Percentiles rank a stretch among this genome's conserved stretches.
phyloP scores from a whole-genome alignment of 179 eudicot species.

The Drosera spatulata region DNA sequence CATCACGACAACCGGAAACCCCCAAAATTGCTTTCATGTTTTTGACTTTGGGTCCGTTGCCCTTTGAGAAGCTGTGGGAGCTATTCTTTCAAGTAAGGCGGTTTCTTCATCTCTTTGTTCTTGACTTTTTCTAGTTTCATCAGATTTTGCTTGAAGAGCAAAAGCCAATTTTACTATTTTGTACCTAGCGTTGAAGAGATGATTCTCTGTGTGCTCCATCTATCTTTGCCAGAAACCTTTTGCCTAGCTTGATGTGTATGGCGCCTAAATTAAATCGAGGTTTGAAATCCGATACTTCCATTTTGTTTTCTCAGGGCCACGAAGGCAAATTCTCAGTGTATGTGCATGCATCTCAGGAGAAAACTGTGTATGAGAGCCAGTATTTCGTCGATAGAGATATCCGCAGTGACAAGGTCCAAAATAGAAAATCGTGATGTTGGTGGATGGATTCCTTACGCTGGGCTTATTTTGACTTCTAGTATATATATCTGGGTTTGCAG shows the following conservation, averaged over 20 bases:
- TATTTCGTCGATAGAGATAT: constrained; percentile 67
- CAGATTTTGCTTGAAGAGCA: too few relatives aligned
- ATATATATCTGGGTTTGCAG: constrained; percentile 15
- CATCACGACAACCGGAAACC: constrained; percentile 23
- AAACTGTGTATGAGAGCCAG: constrained; percentile 61
- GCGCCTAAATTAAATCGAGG: too few relatives aligned
- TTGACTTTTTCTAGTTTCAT: too few relatives aligned
- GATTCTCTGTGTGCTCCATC: too few relatives aligned
- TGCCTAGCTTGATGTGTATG: too few relatives aligned
- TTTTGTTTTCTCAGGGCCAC: constrained; percentile 55
- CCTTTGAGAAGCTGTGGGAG: constrained; percentile 91
- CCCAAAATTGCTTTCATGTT: constrained; percentile 90
- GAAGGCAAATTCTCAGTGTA: constrained; percentile 85
- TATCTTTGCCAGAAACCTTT: too few relatives aligned
- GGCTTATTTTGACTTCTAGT: too few relatives aligned
- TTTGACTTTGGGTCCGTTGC: constrained; percentile 67
- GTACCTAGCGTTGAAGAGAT: too few relatives aligned
- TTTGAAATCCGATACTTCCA: too few relatives aligned
- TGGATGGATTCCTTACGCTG: not conserved
- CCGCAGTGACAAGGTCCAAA: constrained; percentile 73
- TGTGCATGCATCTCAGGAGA: constrained; percentile 78
- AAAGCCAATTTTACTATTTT: too few relatives aligned
- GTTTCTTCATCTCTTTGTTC: too few relatives aligned
- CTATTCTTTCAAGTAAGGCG: constrained; percentile 63
- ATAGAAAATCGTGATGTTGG: not conserved